Percentiles rank a stretch among this genome's conserved stretches.
Evolutionary conservation across 1,284 basidiomycete genomes (phyloP).

Genomic region (Boletus semigastroideus): DNA sequence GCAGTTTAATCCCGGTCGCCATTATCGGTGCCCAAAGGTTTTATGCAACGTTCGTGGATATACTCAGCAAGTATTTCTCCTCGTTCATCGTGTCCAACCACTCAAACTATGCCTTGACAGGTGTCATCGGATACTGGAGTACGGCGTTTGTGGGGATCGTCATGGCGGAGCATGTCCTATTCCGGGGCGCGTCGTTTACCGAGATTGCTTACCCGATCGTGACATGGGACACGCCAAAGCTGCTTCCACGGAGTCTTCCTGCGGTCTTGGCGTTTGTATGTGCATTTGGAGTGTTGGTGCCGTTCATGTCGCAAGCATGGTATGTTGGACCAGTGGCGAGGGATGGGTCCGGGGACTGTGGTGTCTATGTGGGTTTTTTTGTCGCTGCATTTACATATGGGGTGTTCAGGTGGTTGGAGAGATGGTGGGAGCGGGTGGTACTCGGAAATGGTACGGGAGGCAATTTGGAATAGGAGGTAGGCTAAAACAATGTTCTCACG

Average conservation of each 20-base stretch:
- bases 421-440: slow-evolving; percentile 12
- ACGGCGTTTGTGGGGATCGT: slow-evolving; percentile 54
- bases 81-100: not conserved
- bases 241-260: slow-evolving; percentile 30
- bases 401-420: slow-evolving; percentile 42
- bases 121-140: slow-evolving; percentile 62
- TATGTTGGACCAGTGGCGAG: slow-evolving; percentile 49
- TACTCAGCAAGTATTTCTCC: slow-evolving; percentile 42
- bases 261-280: slow-evolving; percentile 48
- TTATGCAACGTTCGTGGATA: slow-evolving; percentile 55
- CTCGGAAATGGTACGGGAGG: slow-evolving; percentile 3
- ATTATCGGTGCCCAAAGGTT: slow-evolving; percentile 61
- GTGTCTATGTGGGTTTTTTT: slow-evolving; percentile 49
- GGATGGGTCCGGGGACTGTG: slow-evolving; percentile 56
- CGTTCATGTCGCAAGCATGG: slow-evolving; percentile 61
- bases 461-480: not conserved
- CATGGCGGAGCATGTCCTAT: slow-evolving; percentile 57
- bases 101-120: slow-evolving; percentile 16
- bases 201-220: slow-evolving; percentile 24
- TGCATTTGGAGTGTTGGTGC: slow-evolving; percentile 50
- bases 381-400: slow-evolving; percentile 41
- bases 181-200: slow-evolving; percentile 41
- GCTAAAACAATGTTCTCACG: slow-evolving; percentile 7
- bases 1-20: slow-evolving; percentile 56
- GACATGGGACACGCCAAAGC: slow-evolving; percentile 23